A percentile compares a stretch with the other conserved stretches of the same genome.
phyloP scores from a whole-genome alignment of 1,139 yeast genomes.

The Yamadazyma taylorii region DNA sequence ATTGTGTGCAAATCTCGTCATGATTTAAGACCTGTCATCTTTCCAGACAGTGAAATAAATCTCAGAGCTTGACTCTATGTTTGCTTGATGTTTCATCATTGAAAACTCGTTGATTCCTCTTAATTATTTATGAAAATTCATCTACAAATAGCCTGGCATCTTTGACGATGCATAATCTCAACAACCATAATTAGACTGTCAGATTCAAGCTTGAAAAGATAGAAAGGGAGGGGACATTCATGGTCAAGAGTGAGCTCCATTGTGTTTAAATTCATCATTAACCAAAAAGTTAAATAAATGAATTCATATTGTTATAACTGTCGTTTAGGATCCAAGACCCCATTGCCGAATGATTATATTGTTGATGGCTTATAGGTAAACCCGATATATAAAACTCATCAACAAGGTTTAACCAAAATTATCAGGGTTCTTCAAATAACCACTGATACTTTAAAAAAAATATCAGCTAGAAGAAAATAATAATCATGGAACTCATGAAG shows the following conservation, averaged over 20 bases:
- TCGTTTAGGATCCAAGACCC: slow-evolving; percentile 62
- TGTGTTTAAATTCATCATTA: slow-evolving; percentile 55
- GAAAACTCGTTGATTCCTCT: slow-evolving; percentile 21
- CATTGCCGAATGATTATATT: slow-evolving; percentile 54
- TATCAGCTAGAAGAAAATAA: neutral
- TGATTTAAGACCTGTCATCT: slow-evolving; percentile 41
- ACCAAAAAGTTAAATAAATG: slow-evolving; percentile 2
- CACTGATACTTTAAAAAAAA: neutral
- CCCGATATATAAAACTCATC: neutral
- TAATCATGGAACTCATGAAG: neutral
- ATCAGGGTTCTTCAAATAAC: slow-evolving; percentile 1
- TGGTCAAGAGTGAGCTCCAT: slow-evolving; percentile 88
- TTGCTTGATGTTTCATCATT: slow-evolving; percentile 79
- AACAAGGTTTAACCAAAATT: neutral
- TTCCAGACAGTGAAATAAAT: slow-evolving; percentile 46
- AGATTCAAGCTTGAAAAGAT: slow-evolving; percentile 29
- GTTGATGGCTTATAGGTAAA: neutral
- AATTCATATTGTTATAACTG: slow-evolving; percentile 71
- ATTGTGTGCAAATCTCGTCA: slow-evolving; percentile 46
- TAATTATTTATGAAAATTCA: slow-evolving; percentile 15
- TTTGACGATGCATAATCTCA: slow-evolving; percentile 62
- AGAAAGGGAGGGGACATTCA: slow-evolving; percentile 44
- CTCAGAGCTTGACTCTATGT: slow-evolving; percentile 97
- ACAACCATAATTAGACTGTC: slow-evolving; percentile 11
- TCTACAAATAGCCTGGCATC: slow-evolving; percentile 55